These are phyloP conservation scores for Picochlorum sp. DNA, from an alignment of 139 green algal species.

Conservation along the genomic window DNA sequence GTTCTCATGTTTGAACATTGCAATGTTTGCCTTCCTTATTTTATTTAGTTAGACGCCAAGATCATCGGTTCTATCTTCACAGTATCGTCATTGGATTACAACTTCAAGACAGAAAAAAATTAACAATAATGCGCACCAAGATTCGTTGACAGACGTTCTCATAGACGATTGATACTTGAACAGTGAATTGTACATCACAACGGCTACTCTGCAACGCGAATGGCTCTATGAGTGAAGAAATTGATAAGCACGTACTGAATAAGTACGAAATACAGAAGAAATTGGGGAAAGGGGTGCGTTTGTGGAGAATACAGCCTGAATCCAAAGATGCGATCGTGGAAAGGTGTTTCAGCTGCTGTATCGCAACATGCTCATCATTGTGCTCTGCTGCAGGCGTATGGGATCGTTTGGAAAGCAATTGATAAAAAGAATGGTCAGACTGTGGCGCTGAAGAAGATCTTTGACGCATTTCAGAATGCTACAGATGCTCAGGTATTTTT, in stretches of 20 bases:
- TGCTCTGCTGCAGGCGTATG: conserved; percentile 77
- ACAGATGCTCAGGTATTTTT: conserved; percentile 85
- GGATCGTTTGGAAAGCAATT: conserved; percentile 93
- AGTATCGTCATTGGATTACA: no score
- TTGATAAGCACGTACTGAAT: conserved; percentile 84
- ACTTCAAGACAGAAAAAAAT: no score
- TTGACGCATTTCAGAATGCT: conserved; percentile 96
- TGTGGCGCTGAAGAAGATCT: conserved; percentile 97
- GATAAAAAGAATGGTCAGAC: conserved; percentile 76
- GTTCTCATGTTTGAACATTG: no score
- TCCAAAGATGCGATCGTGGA: not conserved
- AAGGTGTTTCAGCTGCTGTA: no score
- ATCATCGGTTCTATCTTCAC: no score
- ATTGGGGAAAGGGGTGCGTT: conserved; percentile 81
- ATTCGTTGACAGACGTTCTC: no score
- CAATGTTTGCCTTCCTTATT: no score
- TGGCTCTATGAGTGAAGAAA: conserved; percentile 70
- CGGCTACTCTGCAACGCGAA: not conserved
- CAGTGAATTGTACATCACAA: not conserved
- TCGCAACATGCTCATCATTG: not conserved
- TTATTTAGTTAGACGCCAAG: no score
- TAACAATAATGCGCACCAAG: no score
- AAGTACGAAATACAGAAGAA: conserved; percentile 93
- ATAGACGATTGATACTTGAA: not conserved
- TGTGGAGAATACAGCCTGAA: not conserved